Conservation (phyloP, 2,329 filamentous ascomycete genomes). For the Xylaria sp. region DNA sequence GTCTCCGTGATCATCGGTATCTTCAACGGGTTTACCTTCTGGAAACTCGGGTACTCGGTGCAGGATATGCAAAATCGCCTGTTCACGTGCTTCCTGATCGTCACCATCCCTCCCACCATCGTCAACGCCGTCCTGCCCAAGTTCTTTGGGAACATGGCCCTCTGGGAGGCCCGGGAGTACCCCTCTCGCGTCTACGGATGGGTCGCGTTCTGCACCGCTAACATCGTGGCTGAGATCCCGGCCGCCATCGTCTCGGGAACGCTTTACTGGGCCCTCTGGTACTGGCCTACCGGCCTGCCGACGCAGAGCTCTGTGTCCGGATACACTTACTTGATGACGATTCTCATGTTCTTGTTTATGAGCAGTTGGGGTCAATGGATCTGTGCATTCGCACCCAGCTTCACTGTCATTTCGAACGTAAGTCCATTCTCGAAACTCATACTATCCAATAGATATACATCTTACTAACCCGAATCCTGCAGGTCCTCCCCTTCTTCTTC, state of each 20-base stretch:
- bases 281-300: conserved; percentile 78
- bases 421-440: conserved; percentile 37
- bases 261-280: conserved; percentile 80
- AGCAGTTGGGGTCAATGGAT: conserved; percentile 86
- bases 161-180: conserved; percentile 79
- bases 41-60: conserved; percentile 70
- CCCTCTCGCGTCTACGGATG: conserved; percentile 81
- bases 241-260: conserved; percentile 70
- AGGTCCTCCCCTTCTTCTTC: conserved; percentile 81
- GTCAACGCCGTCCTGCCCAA: conserved; percentile 81
- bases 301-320: conserved; percentile 71
- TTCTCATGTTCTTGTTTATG: conserved; percentile 82
- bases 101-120: conserved; percentile 74
- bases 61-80: conserved; percentile 80
- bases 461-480: neutral
- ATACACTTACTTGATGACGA: conserved; percentile 80
- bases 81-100: conserved; percentile 76
- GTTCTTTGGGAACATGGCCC: conserved; percentile 76
- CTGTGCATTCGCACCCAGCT: conserved; percentile 80
- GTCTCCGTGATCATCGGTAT: conserved; percentile 75
- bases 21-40: conserved; percentile 85
- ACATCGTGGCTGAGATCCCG: conserved; percentile 78
- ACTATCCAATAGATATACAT: neutral
- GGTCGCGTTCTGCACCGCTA: conserved; percentile 79
- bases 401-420: conserved; percentile 79